phyloP scores from a whole-genome alignment of 768 basidiomycete genomes.

The Trametes coccinea region DNA sequence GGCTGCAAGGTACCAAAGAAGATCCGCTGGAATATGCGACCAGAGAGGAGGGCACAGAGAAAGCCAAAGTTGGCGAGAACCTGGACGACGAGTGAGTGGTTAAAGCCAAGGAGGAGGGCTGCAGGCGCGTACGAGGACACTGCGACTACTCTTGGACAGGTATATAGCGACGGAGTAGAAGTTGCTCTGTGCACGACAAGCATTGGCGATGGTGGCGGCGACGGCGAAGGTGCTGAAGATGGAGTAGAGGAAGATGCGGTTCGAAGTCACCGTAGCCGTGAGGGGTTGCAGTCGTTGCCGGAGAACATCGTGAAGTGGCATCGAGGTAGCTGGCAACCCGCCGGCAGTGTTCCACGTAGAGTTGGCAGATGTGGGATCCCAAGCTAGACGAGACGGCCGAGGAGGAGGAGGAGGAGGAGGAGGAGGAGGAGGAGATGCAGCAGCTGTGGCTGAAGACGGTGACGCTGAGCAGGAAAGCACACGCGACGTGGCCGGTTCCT shows the following conservation, averaged over 20 bases:
- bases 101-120: background rate
- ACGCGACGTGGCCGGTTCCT: slow-evolving; percentile 18
- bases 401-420: background rate
- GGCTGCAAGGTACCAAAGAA: slow-evolving; percentile 91
- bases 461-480: background rate
- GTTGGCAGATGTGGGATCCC: too few relatives aligned
- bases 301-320: slow-evolving; percentile 53
- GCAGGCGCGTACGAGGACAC: slow-evolving; percentile 68
- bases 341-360: too few relatives aligned
- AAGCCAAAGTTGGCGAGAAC: slow-evolving; percentile 89
- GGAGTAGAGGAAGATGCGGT: slow-evolving; percentile 70
- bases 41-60: slow-evolving; percentile 72
- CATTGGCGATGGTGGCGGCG: slow-evolving; percentile 72
- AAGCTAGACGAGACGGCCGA: too few relatives aligned
- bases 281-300: slow-evolving; percentile 54
- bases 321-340: slow-evolving; percentile 19
- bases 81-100: slow-evolving; percentile 40
- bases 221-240: slow-evolving; percentile 68
- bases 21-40: slow-evolving; percentile 76
- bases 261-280: slow-evolving; percentile 52
- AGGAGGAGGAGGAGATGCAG: background rate
- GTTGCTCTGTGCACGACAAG: slow-evolving; percentile 80
- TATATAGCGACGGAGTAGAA: slow-evolving; percentile 94
- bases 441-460: background rate
- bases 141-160: slow-evolving; percentile 91